Evolutionary conservation across 73 alveolate genomes (phyloP), one percentile per base, ranked within the genome.

Genomic region (Paramecium bursaria): DNA sequence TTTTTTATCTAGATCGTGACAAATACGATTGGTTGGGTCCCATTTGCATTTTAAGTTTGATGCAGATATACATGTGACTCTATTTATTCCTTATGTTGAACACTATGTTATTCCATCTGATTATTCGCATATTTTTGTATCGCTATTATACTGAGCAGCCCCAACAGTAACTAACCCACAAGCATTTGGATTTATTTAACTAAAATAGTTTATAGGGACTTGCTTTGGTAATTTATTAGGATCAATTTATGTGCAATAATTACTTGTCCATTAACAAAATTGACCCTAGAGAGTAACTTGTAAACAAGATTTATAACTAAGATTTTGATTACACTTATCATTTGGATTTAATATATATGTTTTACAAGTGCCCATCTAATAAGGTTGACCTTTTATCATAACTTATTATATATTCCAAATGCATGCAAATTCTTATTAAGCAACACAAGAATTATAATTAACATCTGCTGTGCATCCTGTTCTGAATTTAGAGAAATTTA

Each of bases 131-230:
- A 42, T 5, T 17, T 13, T 35, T 17, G 55, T 29, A 19, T 61
- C 42, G n/a, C 33, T 33, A 14, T 61, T 30, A 22, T 61, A 61
- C 21, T 61, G 10, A 35, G 42, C 80, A 10, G 21, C 0, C 7
- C 42, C 80, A 2, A 39, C 42, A 33, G 25, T 61, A 15, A 61
- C 31, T 35, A 61, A 61, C 5, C 80, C 47, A 17, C 80, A 61
- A 0, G 80, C 80, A 61, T 61, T 61, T 10, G 50, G 21, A 33
- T 61, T 61, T 0, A 61, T 46, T 61, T 35, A 35, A 14, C 21
- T 35, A 7, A 31, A 39, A 4, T 29, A 22, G 15, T 26, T 61
- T 5, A 22, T 39, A 35, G 80, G 4, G 42, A 61, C 25, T 31
- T 19, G 14, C 13, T 23, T 4, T 6, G 52, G 21, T n/a, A n/a